Percentiles rank a stretch among this genome's conserved stretches.
Conservation (phyloP, 768 basidiomycete genomes). For the Asterophora parasitica region DNA sequence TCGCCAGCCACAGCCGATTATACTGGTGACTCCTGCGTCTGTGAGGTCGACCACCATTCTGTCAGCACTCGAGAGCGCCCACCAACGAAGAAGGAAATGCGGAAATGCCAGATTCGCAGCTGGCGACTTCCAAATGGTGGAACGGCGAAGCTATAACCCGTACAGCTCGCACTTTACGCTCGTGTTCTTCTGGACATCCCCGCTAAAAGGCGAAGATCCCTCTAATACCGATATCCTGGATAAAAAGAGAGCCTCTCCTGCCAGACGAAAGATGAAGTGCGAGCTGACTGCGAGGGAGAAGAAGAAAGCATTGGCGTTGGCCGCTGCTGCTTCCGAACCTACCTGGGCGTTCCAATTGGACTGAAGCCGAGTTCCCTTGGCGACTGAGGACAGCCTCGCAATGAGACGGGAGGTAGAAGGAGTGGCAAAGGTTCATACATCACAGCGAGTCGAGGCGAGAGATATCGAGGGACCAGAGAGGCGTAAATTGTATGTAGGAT, state of each 20-base stretch:
- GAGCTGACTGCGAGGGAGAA: conserved; percentile 31
- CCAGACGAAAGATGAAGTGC: conserved; percentile 48
- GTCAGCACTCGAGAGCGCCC: conserved; percentile 37
- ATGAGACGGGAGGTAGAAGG: too few species aligned
- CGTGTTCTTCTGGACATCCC: conserved; percentile 62
- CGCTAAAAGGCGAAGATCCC: conserved; percentile 31
- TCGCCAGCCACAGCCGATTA: conserved; percentile 48
- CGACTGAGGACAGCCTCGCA: conserved; percentile 51
- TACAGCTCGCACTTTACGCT: conserved; percentile 64
- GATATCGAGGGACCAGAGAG: too few species aligned
- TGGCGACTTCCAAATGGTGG: conserved; percentile 46
- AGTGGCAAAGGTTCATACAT: too few species aligned
- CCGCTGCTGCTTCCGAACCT: conserved; percentile 24
- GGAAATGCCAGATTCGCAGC: conserved; percentile 71
- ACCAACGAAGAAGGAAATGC: conserved; percentile 55
- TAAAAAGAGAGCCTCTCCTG: conserved; percentile 37
- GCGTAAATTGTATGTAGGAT: too few species aligned
- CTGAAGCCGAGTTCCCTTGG: conserved; percentile 79
- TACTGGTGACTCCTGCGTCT: conserved; percentile 32
- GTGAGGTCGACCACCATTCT: conserved; percentile 41
- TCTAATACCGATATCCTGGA: conserved; percentile 25
- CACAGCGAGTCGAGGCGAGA: too few species aligned
- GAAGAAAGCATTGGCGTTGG: conserved; percentile 23
- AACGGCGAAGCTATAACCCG: conserved; percentile 46
- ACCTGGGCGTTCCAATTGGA: conserved; percentile 65